These are phyloP conservation scores for Dactylis glomerata DNA, from an alignment of 176 grass and related monocot species.

Conservation along the genomic window DNA sequence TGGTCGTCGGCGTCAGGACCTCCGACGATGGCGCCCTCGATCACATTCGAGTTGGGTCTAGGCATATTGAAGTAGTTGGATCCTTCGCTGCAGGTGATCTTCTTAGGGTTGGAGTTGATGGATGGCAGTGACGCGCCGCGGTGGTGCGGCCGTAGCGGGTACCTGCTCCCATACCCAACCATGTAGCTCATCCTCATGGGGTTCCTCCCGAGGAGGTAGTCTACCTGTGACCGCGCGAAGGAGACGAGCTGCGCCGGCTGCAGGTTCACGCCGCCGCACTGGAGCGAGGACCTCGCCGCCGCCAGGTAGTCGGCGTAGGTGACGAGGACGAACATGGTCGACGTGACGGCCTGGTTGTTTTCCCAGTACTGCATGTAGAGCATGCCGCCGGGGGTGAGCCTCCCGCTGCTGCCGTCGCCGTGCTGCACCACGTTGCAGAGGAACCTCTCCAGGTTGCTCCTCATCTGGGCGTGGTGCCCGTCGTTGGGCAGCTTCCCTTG, in stretches of 20 bases:
- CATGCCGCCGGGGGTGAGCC: slow-evolving; percentile 52
- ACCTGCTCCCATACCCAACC: slow-evolving; percentile 51
- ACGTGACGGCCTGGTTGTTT: slow-evolving; percentile 55
- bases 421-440: slow-evolving; percentile 57
- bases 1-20: slow-evolving; percentile 44
- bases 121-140: slow-evolving; percentile 61
- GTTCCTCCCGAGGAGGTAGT: slow-evolving; percentile 73
- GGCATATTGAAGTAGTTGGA: slow-evolving; percentile 29
- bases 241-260: slow-evolving; percentile 33
- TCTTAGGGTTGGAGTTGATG: slow-evolving; percentile 11
- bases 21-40: slow-evolving; percentile 68
- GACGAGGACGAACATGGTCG: slow-evolving; percentile 45
- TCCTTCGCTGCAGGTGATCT: slow-evolving; percentile 50
- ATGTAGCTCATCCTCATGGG: slow-evolving; percentile 75
- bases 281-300: background rate
- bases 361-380: slow-evolving; percentile 49
- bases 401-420: slow-evolving; percentile 13
- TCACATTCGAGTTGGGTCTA: slow-evolving; percentile 52
- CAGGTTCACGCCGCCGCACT: slow-evolving; percentile 10
- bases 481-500: slow-evolving; percentile 38
- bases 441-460: slow-evolving; percentile 41
- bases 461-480: slow-evolving; percentile 26
- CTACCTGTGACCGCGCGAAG: slow-evolving; percentile 32
- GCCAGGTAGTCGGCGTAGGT: slow-evolving; percentile 50
- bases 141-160: slow-evolving; percentile 63